Conservation (phyloP, 192 early-diverging fungal genomes). For the Linnemannia schmuckeri region DNA sequence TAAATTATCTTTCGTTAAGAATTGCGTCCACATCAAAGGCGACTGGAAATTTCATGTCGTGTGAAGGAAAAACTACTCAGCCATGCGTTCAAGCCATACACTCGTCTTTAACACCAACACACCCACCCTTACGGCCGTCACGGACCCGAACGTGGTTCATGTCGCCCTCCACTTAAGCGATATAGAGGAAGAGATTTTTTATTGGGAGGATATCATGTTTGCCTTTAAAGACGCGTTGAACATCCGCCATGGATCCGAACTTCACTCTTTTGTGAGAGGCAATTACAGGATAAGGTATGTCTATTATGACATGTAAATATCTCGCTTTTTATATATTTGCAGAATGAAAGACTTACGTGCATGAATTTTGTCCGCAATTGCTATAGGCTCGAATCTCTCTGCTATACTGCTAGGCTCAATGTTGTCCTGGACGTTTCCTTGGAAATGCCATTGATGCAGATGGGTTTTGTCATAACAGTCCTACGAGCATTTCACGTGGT, state of each 20-base stretch:
- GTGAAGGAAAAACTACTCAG: background rate
- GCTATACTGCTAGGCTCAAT: background rate
- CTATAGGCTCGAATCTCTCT: background rate
- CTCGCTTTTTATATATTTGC: background rate
- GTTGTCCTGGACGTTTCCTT: background rate
- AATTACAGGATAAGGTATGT: background rate
- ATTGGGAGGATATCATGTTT: background rate
- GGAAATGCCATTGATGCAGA: background rate
- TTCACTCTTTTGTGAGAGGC: background rate
- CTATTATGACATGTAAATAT: background rate
- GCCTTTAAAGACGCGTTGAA: background rate
- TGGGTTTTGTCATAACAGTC: no score
- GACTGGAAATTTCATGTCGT: background rate
- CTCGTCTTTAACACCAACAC: background rate
- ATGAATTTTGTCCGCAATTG: background rate
- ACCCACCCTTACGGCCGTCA: background rate
- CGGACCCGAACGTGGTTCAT: background rate
- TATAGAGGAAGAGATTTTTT: background rate
- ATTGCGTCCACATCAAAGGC: no score
- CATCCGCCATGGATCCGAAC: background rate
- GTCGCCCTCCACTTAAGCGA: background rate
- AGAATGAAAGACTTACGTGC: background rate
- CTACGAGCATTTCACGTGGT: no score
- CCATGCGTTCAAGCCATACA: background rate
- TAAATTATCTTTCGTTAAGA: no score